phyloP scores from a whole-genome alignment of 1,139 yeast genomes.

The Magnusiomyces paraingens region DNA sequence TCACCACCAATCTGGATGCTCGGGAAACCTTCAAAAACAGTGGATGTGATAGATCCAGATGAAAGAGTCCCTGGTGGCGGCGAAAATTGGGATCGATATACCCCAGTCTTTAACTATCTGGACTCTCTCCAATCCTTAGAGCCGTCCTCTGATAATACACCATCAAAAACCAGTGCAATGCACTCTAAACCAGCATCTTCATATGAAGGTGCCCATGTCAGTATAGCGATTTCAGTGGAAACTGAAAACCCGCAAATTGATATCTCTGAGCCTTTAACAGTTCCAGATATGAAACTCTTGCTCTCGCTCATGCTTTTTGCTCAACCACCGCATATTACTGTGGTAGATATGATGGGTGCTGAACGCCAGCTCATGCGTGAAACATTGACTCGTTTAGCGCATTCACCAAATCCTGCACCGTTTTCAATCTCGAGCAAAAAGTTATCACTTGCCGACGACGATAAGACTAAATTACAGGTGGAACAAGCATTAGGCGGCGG shows the following conservation, averaged over 20 bases:
- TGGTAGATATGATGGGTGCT: conserved; percentile 57
- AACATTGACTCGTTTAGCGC: conserved; percentile 20
- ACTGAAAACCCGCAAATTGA: background rate
- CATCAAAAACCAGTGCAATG: background rate
- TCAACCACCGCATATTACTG: conserved; percentile 18
- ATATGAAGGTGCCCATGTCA: no score
- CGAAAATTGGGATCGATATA: conserved; percentile 30
- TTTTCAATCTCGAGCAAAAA: background rate
- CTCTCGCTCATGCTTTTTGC: background rate
- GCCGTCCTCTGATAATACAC: conserved; percentile 1
- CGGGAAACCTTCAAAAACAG: conserved; percentile 35
- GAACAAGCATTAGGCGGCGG: no score
- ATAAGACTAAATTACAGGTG: no score
- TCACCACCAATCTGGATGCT: conserved; percentile 88
- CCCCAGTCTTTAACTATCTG: conserved; percentile 35
- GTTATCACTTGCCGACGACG: no score
- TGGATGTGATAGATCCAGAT: conserved; percentile 24
- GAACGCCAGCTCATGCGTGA: conserved; percentile 29
- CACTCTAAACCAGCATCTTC: background rate
- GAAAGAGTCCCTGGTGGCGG: conserved; percentile 21
- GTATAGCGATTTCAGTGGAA: no score
- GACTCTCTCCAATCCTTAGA: conserved; percentile 17
- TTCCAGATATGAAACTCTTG: background rate
- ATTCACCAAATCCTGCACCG: conserved; percentile 17
- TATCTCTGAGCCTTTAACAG: background rate